Evolutionary conservation across 2,329 filamentous ascomycete species (phyloP).

Genomic region (Dactylonectria macrodidyma): DNA sequence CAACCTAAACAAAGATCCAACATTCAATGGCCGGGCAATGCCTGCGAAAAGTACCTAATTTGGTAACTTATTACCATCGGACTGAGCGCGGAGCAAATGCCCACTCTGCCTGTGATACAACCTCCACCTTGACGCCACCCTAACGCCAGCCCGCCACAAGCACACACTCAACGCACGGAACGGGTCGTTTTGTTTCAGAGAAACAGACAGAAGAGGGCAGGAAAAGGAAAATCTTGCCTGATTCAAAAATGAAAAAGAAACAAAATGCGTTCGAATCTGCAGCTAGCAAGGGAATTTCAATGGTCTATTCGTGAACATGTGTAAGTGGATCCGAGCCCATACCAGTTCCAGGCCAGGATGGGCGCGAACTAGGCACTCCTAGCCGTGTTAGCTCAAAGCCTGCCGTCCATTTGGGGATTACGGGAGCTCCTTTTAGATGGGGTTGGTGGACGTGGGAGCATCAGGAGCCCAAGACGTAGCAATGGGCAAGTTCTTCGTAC

Average conservation of each 20-base stretch:
- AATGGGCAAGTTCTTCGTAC: neutral
- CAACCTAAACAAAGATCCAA: neutral
- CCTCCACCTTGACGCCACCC: slow-evolving; percentile 3
- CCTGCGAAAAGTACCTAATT: neutral
- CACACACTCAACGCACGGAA: neutral
- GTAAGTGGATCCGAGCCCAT: neutral
- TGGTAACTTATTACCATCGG: slow-evolving; percentile 1
- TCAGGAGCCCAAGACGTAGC: too few relatives aligned
- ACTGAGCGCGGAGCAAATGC: neutral
- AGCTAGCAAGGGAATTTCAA: neutral
- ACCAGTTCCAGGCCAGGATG: neutral
- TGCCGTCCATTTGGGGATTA: neutral
- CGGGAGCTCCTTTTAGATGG: neutral
- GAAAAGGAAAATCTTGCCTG: neutral
- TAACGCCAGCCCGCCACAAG: slow-evolving; percentile 2
- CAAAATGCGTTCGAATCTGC: too few relatives aligned
- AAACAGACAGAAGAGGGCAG: too few relatives aligned
- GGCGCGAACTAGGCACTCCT: neutral
- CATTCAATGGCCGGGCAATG: neutral
- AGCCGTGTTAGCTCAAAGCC: neutral
- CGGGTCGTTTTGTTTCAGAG: neutral
- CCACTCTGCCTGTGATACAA: neutral
- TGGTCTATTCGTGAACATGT: neutral
- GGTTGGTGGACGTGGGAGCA: neutral
- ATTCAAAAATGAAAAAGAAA: neutral